Evolutionary conservation across 805 yeast genomes (phyloP), one percentile per base, ranked within the genome.

Genomic region (Priceomyces melissophilus): DNA sequence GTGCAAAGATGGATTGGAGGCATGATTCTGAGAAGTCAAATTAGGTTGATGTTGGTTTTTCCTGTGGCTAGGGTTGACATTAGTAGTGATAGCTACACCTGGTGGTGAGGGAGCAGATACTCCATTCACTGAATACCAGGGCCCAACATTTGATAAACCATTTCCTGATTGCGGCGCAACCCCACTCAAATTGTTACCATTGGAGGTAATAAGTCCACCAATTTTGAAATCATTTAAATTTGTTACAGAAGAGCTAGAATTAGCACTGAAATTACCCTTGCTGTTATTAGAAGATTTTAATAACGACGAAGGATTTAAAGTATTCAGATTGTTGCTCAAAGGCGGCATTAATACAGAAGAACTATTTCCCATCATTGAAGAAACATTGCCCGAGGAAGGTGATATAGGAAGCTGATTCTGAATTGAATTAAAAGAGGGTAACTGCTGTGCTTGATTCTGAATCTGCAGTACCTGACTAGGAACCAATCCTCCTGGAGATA

Each of bases 371-470:
- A 20, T 20, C 8, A 20, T 20, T 23, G 32, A 25, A 14, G 37
- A 31, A 26, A 29, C 32, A 26, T 37, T 45, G 11, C 33, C 37
- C 30, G 34, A 32, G 12, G 35, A 49, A 10, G 65, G 64, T 4
- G 65, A 56, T 2, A 53, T 34, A 2, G 68, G 63, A n/a, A 63
- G 44, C 31, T 55, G 60, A 47, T 58, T 61, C 40, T 63, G 69
- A 33, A 63, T 60, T n/a, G 60, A 45, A 43, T 63, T 63, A 44
- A 64, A 63, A 4, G 69, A 58, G 4, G 70, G 70, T 7, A 64
- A 43, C 44, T 60, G 68, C 34, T 63, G 67, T 40, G 41, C 50
- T 41, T 57, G 65, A 41, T 54, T 56, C 32, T 57, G 63, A 26
- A 55, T 51, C 40, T 48, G 57, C 49, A 48, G 55, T 26, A 44